A percentile compares a stretch with the other conserved stretches of the same genome.
phyloP scores from a whole-genome alignment of 768 basidiomycete species.

The Leccinum barrowsii region DNA sequence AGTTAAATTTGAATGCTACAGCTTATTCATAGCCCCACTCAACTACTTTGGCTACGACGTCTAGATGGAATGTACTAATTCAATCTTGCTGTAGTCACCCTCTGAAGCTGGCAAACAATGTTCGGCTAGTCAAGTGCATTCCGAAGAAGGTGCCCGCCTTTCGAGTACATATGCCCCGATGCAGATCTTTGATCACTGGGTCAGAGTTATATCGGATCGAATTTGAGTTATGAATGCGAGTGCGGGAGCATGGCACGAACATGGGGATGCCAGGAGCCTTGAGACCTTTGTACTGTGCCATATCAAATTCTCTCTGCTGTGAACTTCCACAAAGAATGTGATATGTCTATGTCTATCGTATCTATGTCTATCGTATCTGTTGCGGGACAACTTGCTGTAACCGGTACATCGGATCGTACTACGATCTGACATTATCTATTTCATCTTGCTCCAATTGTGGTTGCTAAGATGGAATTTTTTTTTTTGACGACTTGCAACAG shows the following conservation, averaged over 20 bases:
- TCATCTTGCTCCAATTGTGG: background rate
- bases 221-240: constrained; percentile 20
- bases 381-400: background rate
- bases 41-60: constrained; percentile 66
- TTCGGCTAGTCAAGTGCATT: constrained; percentile 39
- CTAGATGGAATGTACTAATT: constrained; percentile 54
- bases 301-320: background rate
- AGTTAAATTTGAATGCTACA: constrained; percentile 13
- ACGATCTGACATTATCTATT: background rate
- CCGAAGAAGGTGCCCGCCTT: constrained; percentile 33
- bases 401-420: background rate
- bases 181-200: constrained; percentile 27
- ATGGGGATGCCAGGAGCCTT: background rate
- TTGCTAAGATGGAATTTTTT: background rate
- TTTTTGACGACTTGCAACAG: background rate
- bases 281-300: background rate
- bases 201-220: constrained; percentile 40
- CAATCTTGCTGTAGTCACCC: constrained; percentile 45
- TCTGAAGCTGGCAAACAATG: constrained; percentile 38
- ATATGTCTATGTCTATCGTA: background rate
- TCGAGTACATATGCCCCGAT: constrained; percentile 38
- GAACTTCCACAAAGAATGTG: background rate
- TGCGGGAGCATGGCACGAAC: background rate
- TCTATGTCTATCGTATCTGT: background rate
- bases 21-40: constrained; percentile 57